A percentile compares a stretch with the other conserved stretches of the same genome.
Evolutionary conservation across 1,139 yeast genomes (phyloP).

Genomic region (Candida gigantensis): DNA sequence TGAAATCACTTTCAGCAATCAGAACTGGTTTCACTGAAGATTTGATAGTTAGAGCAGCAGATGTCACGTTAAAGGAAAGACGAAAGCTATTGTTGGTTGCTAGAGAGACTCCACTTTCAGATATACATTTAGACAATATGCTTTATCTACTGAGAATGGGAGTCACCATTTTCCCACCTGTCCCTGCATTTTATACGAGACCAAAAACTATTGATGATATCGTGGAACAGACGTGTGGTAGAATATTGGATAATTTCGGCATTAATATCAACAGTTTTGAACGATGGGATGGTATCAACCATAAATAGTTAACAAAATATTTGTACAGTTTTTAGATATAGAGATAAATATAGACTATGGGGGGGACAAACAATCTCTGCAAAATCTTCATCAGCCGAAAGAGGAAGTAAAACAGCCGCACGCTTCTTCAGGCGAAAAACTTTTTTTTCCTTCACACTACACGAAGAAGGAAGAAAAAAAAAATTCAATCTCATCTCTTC

Average conservation of each 20-base stretch:
- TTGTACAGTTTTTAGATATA: no score
- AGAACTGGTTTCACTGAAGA: slow-evolving; percentile 3
- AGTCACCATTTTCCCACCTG: slow-evolving; percentile 2
- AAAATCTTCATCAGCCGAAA: no score
- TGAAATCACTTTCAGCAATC: slow-evolving; percentile 1
- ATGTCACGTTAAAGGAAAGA: slow-evolving; percentile 2
- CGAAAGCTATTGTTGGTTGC: slow-evolving; percentile 2
- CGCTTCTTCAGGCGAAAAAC: no score
- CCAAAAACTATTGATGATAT: slow-evolving; percentile 4
- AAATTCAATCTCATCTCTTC: slow-evolving; percentile 3
- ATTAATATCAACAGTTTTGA: slow-evolving; percentile 1
- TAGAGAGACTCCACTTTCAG: slow-evolving; percentile 3
- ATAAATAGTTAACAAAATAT: no score
- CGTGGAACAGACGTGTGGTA: slow-evolving; percentile 3
- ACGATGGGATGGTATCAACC: slow-evolving; percentile 3
- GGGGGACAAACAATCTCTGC: no score
- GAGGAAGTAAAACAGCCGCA: no score
- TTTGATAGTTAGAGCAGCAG: slow-evolving; percentile 2
- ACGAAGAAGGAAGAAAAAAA: background rate
- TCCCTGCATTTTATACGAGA: slow-evolving; percentile 4
- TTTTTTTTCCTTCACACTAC: background rate
- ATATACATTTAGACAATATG: slow-evolving; percentile 5
- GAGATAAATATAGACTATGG: no score
- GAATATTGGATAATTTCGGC: slow-evolving; percentile 4
- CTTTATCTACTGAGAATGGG: slow-evolving; percentile 3